Evolutionary conservation across 2,329 filamentous ascomycete species (phyloP).

Genomic region (Paraphaeosphaeria sporulosa): DNA sequence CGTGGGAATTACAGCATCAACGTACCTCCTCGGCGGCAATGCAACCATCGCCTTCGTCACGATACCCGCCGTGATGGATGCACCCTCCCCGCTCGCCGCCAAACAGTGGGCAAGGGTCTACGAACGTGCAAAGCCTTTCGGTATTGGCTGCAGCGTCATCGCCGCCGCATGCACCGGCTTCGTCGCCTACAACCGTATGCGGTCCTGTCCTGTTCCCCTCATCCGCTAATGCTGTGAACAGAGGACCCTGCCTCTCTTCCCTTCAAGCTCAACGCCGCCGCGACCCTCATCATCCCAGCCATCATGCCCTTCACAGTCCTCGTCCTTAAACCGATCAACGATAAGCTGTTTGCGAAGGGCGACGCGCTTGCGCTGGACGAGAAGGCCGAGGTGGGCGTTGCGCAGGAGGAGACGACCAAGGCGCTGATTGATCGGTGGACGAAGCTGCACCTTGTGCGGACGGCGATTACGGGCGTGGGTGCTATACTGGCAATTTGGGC

Average conservation of each 20-base stretch:
- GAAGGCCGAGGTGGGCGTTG: conserved; percentile 49
- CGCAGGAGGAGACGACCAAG: conserved; percentile 57
- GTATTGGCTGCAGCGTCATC: conserved; percentile 52
- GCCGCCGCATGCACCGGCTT: conserved; percentile 55
- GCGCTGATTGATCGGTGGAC: conserved; percentile 65
- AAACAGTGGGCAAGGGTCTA: conserved; percentile 62
- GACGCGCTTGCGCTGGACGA: conserved; percentile 51
- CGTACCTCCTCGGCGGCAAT: conserved; percentile 40
- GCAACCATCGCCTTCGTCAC: conserved; percentile 51
- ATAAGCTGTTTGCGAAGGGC: conserved; percentile 56
- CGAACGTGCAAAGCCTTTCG: conserved; percentile 49
- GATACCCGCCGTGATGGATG: conserved; percentile 63
- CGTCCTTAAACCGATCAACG: conserved; percentile 58
- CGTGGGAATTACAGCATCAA: conserved; percentile 3
- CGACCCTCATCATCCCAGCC: conserved; percentile 55
- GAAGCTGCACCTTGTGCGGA: conserved; percentile 59
- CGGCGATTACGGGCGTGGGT: conserved; percentile 42
- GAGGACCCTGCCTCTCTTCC: conserved; percentile 38
- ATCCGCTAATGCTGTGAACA: conserved; percentile 9
- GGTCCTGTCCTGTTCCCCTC: not conserved
- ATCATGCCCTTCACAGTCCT: conserved; percentile 62
- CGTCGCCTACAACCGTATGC: conserved; percentile 55
- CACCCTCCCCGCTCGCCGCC: conserved; percentile 63
- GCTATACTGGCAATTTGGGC: conserved; percentile 36
- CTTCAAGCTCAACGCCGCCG: conserved; percentile 56